phyloP scores from a whole-genome alignment of 257 asterid species.

The Gentiana straminea region DNA sequence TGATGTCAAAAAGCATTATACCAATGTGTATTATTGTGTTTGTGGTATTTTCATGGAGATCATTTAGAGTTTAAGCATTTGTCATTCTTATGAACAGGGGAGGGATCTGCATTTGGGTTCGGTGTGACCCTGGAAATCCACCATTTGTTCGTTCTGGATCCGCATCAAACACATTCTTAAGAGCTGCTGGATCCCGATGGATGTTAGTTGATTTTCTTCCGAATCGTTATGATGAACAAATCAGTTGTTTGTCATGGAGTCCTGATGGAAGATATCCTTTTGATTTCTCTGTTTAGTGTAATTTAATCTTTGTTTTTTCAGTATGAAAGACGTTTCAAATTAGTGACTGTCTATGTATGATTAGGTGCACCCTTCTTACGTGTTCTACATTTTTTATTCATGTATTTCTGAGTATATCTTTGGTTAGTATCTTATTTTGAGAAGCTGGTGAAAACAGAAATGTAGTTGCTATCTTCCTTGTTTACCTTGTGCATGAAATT shows the following conservation, averaged over 20 bases:
- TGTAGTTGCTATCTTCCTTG: too few species aligned
- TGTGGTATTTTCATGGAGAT: slow-evolving; percentile 3
- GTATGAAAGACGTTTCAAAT: too few species aligned
- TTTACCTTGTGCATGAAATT: too few species aligned
- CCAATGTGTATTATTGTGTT: background rate
- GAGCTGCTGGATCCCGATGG: slow-evolving; percentile 80
- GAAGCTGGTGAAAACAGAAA: too few species aligned
- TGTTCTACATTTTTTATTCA: too few species aligned
- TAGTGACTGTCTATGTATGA: too few species aligned
- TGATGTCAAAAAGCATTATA: background rate
- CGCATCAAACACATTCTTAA: slow-evolving; percentile 53
- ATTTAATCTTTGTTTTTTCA: too few species aligned
- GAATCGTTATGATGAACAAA: slow-evolving; percentile 57
- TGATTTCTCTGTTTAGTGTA: too few species aligned
- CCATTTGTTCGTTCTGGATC: slow-evolving; percentile 72
- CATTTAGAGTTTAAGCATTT: slow-evolving; percentile 12
- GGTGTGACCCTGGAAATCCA: slow-evolving; percentile 79
- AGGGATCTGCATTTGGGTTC: slow-evolving; percentile 93
- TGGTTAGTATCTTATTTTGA: too few species aligned
- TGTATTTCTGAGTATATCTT: too few species aligned
- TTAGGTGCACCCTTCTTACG: too few species aligned
- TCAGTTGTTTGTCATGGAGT: slow-evolving; percentile 91
- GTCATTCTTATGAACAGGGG: slow-evolving; percentile 43
- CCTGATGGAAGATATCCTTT: slow-evolving; percentile 96
- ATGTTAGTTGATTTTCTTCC: slow-evolving; percentile 80